Conservation (phyloP, 2,329 filamentous ascomycete species). For the Sclerotinia nivalis region DNA sequence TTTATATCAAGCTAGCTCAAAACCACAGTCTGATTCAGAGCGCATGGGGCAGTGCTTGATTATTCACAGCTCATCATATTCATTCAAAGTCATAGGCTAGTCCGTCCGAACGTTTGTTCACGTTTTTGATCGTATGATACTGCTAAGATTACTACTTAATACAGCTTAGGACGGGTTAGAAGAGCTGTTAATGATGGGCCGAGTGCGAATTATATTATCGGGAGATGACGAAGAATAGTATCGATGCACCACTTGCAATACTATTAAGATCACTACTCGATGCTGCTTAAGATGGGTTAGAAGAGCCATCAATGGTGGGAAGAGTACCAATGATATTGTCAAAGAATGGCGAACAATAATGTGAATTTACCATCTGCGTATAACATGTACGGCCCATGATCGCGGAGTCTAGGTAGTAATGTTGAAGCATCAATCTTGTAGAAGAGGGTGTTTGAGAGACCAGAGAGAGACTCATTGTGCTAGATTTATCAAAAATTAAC, state of each 20-base stretch:
- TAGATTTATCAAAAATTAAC: no score
- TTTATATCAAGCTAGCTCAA: background rate
- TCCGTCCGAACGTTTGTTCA: background rate
- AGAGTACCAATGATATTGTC: background rate
- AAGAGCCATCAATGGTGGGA: background rate
- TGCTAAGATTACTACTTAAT: slow-evolving; percentile 4
- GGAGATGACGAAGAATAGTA: background rate
- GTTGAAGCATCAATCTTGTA: background rate
- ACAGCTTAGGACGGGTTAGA: background rate
- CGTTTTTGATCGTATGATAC: background rate
- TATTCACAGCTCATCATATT: slow-evolving; percentile 1
- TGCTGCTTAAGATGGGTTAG: background rate
- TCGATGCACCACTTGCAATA: background rate
- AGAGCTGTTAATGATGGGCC: background rate
- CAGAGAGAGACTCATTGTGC: no score
- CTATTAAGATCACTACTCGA: background rate
- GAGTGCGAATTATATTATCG: background rate
- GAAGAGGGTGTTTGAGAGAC: no score
- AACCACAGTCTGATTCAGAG: background rate
- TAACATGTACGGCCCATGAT: background rate
- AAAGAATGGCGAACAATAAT: background rate
- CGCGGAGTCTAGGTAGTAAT: no score
- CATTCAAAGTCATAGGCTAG: slow-evolving; percentile 7
- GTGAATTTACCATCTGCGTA: background rate
- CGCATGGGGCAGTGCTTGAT: background rate